Conservation (phyloP, 768 basidiomycete genomes). For the Boletus rubescentipes region DNA sequence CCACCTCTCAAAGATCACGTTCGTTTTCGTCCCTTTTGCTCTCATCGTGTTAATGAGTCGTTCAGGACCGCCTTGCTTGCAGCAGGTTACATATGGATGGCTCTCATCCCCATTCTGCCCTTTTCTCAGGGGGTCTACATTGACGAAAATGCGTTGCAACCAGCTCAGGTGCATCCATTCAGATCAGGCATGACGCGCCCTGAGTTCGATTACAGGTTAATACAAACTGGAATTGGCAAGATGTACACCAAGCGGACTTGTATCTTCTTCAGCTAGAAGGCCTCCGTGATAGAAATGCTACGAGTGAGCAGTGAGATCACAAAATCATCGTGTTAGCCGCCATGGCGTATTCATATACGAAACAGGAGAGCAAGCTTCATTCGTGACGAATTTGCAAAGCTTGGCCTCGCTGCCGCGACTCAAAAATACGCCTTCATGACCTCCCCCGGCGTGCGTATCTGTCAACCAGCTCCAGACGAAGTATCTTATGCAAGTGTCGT, state of each 20-base stretch:
- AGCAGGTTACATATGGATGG: slow-evolving; percentile 79
- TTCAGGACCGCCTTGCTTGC: slow-evolving; percentile 56
- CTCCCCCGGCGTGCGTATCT: slow-evolving; percentile 44
- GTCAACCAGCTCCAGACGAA: not conserved
- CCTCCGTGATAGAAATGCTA: slow-evolving; percentile 60
- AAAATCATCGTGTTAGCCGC: not conserved
- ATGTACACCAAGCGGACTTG: slow-evolving; percentile 84
- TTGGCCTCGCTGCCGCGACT: slow-evolving; percentile 68
- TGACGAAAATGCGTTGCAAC: slow-evolving; percentile 95
- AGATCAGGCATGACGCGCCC: not conserved
- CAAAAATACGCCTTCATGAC: slow-evolving; percentile 66
- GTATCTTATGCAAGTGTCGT: slow-evolving; percentile 4
- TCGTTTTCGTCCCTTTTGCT: slow-evolving; percentile 3
- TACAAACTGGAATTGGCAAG: slow-evolving; percentile 88
- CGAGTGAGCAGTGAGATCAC: slow-evolving; percentile 65
- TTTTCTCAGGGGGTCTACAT: slow-evolving; percentile 76
- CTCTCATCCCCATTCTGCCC: slow-evolving; percentile 65
- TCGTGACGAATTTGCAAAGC: slow-evolving; percentile 61
- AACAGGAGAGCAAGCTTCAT: slow-evolving; percentile 66
- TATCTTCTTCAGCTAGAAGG: slow-evolving; percentile 71
- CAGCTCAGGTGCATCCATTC: slow-evolving; percentile 65
- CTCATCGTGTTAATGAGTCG: not conserved
- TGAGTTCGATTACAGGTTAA: slow-evolving; percentile 61
- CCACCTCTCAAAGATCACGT: slow-evolving; percentile 34
- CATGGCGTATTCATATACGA: not conserved